Conservation (phyloP, 345 rosid genomes). For the Leavenworthia alabamica region DNA sequence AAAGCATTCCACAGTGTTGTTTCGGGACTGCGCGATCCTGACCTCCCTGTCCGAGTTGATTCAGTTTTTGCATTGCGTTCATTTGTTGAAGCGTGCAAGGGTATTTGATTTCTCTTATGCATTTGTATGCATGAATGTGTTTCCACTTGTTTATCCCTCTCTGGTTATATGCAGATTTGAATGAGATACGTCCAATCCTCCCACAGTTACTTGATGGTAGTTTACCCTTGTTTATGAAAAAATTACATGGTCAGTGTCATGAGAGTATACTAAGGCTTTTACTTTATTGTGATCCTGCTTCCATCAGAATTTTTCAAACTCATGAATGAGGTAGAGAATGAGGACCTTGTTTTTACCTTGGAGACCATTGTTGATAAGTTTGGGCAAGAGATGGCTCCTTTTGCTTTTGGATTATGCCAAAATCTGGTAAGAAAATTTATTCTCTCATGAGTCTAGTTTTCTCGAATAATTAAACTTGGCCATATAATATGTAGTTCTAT, state of each 20-base stretch:
- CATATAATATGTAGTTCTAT: not conserved
- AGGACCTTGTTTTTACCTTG: slow-evolving; percentile 85
- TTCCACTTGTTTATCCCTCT: not conserved
- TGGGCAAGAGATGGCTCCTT: slow-evolving; percentile 97
- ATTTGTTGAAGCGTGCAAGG: slow-evolving; percentile 89
- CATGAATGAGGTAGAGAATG: slow-evolving; percentile 96
- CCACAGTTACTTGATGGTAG: slow-evolving; percentile 90
- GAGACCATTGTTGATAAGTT: slow-evolving; percentile 92
- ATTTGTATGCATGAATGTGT: slow-evolving; percentile 4
- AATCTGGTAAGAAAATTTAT: slow-evolving; percentile 61
- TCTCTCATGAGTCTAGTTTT: slow-evolving; percentile 6
- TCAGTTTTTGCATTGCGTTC: slow-evolving; percentile 89
- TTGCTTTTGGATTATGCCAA: slow-evolving; percentile 88
- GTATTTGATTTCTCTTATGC: slow-evolving; percentile 34
- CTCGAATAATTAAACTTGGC: not conserved
- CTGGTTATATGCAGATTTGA: slow-evolving; percentile 52
- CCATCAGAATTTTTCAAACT: slow-evolving; percentile 79
- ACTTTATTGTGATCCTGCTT: not conserved
- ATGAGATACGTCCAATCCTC: slow-evolving; percentile 87
- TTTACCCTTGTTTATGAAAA: slow-evolving; percentile 20
- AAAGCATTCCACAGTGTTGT: slow-evolving; percentile 81
- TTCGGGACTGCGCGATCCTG: slow-evolving; percentile 79
- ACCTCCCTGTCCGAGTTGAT: slow-evolving; percentile 94
- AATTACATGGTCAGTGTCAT: not conserved
- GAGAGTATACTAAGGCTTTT: not conserved